These are phyloP conservation scores for Russula sp. DNA, from an alignment of 768 basidiomycete species.

Conservation along the genomic window DNA sequence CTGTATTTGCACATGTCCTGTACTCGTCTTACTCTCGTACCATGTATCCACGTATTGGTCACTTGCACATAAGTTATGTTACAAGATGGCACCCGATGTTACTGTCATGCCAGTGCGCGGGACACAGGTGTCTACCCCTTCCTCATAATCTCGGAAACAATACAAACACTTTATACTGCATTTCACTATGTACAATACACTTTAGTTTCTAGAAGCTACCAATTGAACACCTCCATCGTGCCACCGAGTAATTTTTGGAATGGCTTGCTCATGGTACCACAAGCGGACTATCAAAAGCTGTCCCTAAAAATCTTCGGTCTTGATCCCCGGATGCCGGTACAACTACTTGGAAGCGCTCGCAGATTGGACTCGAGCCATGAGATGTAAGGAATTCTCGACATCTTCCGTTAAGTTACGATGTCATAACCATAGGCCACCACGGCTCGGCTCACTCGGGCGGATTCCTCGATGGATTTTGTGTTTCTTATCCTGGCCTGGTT, in stretches of 20 bases:
- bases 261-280: not conserved
- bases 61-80: not conserved
- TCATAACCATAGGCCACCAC: too few relatives aligned
- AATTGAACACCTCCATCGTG: not conserved
- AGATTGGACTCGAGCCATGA: not conserved
- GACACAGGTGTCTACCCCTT: not conserved
- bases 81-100: not conserved
- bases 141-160: not conserved
- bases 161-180: not conserved
- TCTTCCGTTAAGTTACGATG: not conserved
- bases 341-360: not conserved
- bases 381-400: not conserved
- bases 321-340: not conserved
- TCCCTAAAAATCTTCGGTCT: not conserved
- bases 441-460: too few relatives aligned
- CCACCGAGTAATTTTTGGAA: not conserved
- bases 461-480: too few relatives aligned
- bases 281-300: not conserved
- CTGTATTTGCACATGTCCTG: not conserved
- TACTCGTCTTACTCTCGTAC: conserved; percentile 2
- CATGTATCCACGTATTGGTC: not conserved
- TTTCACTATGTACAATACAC: not conserved
- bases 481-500: too few relatives aligned
- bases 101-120: not conserved
- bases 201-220: not conserved